Percentiles rank a stretch among this genome's conserved stretches.
Conservation (phyloP, 179 eudicot species). For the Beta macrorhiza region DNA sequence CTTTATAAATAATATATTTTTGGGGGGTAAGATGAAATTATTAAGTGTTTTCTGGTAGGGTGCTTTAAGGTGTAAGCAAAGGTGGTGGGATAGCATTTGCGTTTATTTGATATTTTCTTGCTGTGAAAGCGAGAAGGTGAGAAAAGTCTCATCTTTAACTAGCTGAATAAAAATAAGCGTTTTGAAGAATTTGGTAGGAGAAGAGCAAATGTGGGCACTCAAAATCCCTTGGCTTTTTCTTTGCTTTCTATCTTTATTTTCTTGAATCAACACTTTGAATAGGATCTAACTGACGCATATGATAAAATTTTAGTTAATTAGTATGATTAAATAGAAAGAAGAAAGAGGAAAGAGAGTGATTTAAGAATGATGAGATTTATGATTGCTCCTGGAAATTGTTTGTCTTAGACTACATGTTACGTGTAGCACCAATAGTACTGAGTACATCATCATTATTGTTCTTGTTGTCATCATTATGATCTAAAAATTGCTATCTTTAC, state of each 20-base stretch:
- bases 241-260: neutral
- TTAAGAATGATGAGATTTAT: slow-evolving; percentile 16
- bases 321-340: neutral
- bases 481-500: slow-evolving; percentile 5
- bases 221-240: neutral
- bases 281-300: slow-evolving; percentile 29
- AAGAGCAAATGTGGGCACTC: neutral
- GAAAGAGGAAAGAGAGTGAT: slow-evolving; percentile 14
- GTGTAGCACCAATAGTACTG: slow-evolving; percentile 26
- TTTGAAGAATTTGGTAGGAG: slow-evolving; percentile 24
- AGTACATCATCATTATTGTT: slow-evolving; percentile 25
- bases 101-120: slow-evolving; percentile 48
- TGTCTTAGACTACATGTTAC: slow-evolving; percentile 45
- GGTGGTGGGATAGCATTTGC: slow-evolving; percentile 40
- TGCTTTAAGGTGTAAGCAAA: slow-evolving; percentile 87
- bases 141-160: slow-evolving; percentile 12
- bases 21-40: slow-evolving; percentile 14
- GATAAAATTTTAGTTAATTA: slow-evolving; percentile 4
- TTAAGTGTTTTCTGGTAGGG: slow-evolving; percentile 53
- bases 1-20: no score
- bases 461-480: slow-evolving; percentile 11
- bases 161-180: neutral
- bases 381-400: slow-evolving; percentile 31
- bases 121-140: slow-evolving; percentile 38
- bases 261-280: slow-evolving; percentile 10